These are phyloP conservation scores for Phytophthora ramorum DNA, from an alignment of 352 stramenopile genomes.

Conservation along the genomic window DNA sequence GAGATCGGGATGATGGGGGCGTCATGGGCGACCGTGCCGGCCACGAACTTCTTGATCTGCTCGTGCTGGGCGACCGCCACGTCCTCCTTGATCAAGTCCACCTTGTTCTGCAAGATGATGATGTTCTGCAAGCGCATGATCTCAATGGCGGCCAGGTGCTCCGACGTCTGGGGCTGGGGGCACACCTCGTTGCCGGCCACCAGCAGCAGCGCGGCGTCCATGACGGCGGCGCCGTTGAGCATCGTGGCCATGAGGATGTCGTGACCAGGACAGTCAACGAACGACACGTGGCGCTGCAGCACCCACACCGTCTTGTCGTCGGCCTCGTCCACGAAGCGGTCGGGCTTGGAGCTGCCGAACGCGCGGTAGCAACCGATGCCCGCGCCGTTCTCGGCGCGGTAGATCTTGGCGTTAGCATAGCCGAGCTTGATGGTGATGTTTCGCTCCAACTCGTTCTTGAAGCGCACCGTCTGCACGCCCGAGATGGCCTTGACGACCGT, in stretches of 20 bases:
- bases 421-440: constrained; percentile 99
- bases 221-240: constrained; percentile 99
- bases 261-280: constrained; percentile 99
- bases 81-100: constrained; percentile 99
- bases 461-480: constrained; percentile 98
- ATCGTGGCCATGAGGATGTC: constrained; percentile 99
- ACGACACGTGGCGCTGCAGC: constrained; percentile 97
- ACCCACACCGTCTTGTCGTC: constrained; percentile 93
- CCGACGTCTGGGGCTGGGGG: constrained; percentile 99
- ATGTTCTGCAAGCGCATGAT: constrained; percentile 99
- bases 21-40: constrained; percentile 93
- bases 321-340: constrained; percentile 86
- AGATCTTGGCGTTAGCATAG: constrained; percentile 99
- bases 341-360: constrained; percentile 88
- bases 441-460: constrained; percentile 99
- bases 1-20: constrained; percentile 99
- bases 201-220: constrained; percentile 99
- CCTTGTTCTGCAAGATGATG: constrained; percentile 99
- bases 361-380: constrained; percentile 90
- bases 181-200: constrained; percentile 99
- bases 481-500: constrained; percentile 99
- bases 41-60: constrained; percentile 94
- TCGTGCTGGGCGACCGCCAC: constrained; percentile 98
- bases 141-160: constrained; percentile 99
- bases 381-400: constrained; percentile 86